A percentile compares a stretch with the other conserved stretches of the same genome.
These are phyloP conservation scores for Boletus rubescentipes DNA, from an alignment of 768 basidiomycete species.

Conservation along the genomic window DNA sequence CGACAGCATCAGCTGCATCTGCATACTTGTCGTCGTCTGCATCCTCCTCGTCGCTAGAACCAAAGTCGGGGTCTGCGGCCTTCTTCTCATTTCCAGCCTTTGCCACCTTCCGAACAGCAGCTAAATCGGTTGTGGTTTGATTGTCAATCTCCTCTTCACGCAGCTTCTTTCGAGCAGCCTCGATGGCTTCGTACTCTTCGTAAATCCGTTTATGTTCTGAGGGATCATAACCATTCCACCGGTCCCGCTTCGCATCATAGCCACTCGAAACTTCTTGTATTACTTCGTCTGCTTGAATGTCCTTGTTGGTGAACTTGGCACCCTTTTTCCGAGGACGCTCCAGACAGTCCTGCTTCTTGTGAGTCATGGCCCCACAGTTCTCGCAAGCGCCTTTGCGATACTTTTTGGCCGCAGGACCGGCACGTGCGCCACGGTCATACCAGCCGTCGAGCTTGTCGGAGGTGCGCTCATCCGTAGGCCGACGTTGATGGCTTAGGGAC, in stretches of 20 bases:
- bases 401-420: slow-evolving; percentile 93
- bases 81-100: slow-evolving; percentile 79
- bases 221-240: slow-evolving; percentile 98
- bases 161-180: slow-evolving; percentile 84
- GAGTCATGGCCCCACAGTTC: slow-evolving; percentile 97
- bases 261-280: slow-evolving; percentile 74
- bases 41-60: slow-evolving; percentile 93
- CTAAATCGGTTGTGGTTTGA: slow-evolving; percentile 88
- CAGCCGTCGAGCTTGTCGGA: slow-evolving; percentile 77
- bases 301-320: slow-evolving; percentile 86
- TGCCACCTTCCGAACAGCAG: slow-evolving; percentile 91
- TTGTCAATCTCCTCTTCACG: slow-evolving; percentile 98
- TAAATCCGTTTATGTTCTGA: slow-evolving; percentile 83
- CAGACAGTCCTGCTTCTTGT: slow-evolving; percentile 87
- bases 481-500: slow-evolving; percentile 92
- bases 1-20: slow-evolving; percentile 95
- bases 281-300: slow-evolving; percentile 91
- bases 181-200: slow-evolving; percentile 92
- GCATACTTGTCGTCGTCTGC: slow-evolving; percentile 98
- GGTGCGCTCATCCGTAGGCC: slow-evolving; percentile 57
- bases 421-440: slow-evolving; percentile 85
- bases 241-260: slow-evolving; percentile 93
- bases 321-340: slow-evolving; percentile 97
- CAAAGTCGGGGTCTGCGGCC: slow-evolving; percentile 85
- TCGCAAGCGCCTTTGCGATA: slow-evolving; percentile 98